Evolutionary conservation across 805 yeast genomes (phyloP), one percentile per base, ranked within the genome.

Genomic region (Saccharomyces cerevisiae): DNA sequence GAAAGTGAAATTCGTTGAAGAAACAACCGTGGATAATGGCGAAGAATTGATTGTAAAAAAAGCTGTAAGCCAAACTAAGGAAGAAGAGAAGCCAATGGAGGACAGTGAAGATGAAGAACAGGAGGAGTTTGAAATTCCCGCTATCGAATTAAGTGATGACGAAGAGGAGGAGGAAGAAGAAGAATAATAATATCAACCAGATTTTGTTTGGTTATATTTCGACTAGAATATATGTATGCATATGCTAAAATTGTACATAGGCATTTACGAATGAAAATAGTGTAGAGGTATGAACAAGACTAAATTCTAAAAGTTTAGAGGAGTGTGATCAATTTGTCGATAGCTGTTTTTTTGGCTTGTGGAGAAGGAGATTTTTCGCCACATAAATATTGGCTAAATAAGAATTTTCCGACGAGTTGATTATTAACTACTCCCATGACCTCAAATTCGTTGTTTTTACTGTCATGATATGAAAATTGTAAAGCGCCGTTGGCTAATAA

Each of bases 301-400:
- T 50, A 59, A 3, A 57, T 64, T 53, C 61, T 41, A 13, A 60
- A 50, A 14, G 54, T 54, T 36, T 36, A 36, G 8, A 36, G 9
- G 22, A 36, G 43, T 17, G 43, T 36, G 22, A 36, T 17, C 26
- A 66, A 55, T 51, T 59, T 64, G 13, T 59, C 52, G 1, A 59
- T 63, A 8, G 62, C 62, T 17, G 64, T 62, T 27, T 62, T 65
- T 47, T 59, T 64, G 2, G 72, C 61, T 24, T 58, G 58, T 26
- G 60, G 65, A 22, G 70, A 66, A 43, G 68, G 52, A 2, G 73
- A 70, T 17, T 62, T 63, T 8, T 66, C 75, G 2, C 88, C 92
- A 59, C 87, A 79, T 60, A 90, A 70, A 67, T 92, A 91, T 68
- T 85, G 89, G 59, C 87, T 72, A 59, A 90, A 81, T 53, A 91